A percentile compares a stretch with the other conserved stretches of the same genome.
phyloP scores from a whole-genome alignment of 2,329 filamentous ascomycete genomes.

The Plenodomus lindquistii region DNA sequence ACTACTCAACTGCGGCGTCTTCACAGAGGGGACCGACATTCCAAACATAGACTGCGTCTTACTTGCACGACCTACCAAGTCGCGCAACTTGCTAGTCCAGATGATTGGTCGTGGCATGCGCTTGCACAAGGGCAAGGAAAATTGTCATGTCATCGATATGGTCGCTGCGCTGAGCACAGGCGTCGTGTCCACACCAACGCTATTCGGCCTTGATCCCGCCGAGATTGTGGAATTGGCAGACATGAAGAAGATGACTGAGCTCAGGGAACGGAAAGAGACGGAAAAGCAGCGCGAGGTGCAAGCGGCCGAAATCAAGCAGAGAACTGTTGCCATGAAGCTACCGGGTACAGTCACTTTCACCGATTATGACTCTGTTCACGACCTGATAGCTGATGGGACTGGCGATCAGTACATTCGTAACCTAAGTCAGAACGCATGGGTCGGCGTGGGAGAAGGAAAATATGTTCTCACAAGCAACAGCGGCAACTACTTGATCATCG shows the following conservation, averaged over 20 bases:
- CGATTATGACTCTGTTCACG: slow-evolving; percentile 89
- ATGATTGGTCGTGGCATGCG: slow-evolving; percentile 98
- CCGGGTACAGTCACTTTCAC: slow-evolving; percentile 72
- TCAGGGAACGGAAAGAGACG: slow-evolving; percentile 55
- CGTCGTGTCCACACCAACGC: slow-evolving; percentile 85
- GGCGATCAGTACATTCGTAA: slow-evolving; percentile 77
- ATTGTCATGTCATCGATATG: slow-evolving; percentile 97
- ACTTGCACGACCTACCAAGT: slow-evolving; percentile 84
- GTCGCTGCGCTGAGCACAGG: slow-evolving; percentile 83
- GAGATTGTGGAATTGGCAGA: slow-evolving; percentile 73
- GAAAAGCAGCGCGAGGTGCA: slow-evolving; percentile 50
- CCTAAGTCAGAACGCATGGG: slow-evolving; percentile 80
- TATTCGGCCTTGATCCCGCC: slow-evolving; percentile 88
- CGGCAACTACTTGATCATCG: slow-evolving; percentile 63
- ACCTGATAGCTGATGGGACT: slow-evolving; percentile 81
- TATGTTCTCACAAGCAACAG: slow-evolving; percentile 70
- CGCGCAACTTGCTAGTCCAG: slow-evolving; percentile 90
- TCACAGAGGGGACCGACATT: slow-evolving; percentile 96
- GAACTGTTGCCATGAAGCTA: slow-evolving; percentile 22
- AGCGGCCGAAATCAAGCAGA: slow-evolving; percentile 70
- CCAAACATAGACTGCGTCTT: slow-evolving; percentile 95
- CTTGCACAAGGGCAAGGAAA: slow-evolving; percentile 74
- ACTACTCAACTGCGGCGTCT: slow-evolving; percentile 91
- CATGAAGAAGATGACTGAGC: slow-evolving; percentile 62
- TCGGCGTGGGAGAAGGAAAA: slow-evolving; percentile 69